Percentiles rank a stretch among this genome's conserved stretches.
Conservation (phyloP, 2,329 filamentous ascomycete species). For the Paecilomyces formosus region DNA sequence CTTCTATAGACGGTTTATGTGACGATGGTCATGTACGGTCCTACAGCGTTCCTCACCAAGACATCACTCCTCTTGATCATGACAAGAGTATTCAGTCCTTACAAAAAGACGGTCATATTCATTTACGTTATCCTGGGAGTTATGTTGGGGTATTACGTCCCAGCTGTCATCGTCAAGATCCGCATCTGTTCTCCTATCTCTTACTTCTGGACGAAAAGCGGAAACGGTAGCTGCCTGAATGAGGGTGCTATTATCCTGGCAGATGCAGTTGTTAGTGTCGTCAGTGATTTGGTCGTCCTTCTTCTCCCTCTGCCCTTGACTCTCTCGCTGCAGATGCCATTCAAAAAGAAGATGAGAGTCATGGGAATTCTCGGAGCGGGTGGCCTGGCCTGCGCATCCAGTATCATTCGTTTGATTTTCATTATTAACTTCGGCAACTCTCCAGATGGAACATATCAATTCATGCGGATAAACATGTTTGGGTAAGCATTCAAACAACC, state of each 20-base stretch:
- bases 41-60: slow-evolving; percentile 39
- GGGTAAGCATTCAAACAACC: slow-evolving; percentile 21
- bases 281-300: neutral
- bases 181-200: slow-evolving; percentile 35
- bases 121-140: slow-evolving; percentile 32
- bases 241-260: slow-evolving; percentile 39
- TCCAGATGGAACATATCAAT: slow-evolving; percentile 16
- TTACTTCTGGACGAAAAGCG: slow-evolving; percentile 31
- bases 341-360: slow-evolving; percentile 29
- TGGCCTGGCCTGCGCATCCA: slow-evolving; percentile 20
- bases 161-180: slow-evolving; percentile 36
- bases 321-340: neutral
- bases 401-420: slow-evolving; percentile 18
- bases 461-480: slow-evolving; percentile 24
- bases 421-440: slow-evolving; percentile 16
- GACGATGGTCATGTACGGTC: slow-evolving; percentile 40
- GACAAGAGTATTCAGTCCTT: slow-evolving; percentile 35
- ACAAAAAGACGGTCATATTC: slow-evolving; percentile 31
- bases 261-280: slow-evolving; percentile 51
- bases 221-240: slow-evolving; percentile 16
- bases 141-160: slow-evolving; percentile 35
- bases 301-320: neutral
- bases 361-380: slow-evolving; percentile 44
- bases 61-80: slow-evolving; percentile 39
- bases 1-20: slow-evolving; percentile 31